Evolutionary conservation across 2,329 filamentous ascomycete genomes (phyloP).

Genomic region (Apiospora arundinis): DNA sequence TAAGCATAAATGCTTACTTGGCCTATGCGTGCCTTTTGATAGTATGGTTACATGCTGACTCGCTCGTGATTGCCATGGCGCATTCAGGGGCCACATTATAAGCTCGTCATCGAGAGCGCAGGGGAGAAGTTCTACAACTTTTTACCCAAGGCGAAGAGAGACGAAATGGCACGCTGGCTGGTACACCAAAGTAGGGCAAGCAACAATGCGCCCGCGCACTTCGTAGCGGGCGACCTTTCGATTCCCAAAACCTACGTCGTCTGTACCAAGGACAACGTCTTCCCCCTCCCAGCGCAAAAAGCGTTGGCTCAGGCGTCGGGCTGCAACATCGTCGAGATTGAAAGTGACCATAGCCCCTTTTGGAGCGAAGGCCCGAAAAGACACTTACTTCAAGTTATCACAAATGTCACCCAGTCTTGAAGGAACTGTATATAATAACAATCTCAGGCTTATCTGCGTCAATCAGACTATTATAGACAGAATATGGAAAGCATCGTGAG

Average conservation of each 20-base stretch:
- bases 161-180: background rate
- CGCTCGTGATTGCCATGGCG: background rate
- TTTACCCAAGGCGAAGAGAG: slow-evolving; percentile 5
- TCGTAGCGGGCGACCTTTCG: slow-evolving; percentile 32
- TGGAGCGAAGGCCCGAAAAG: slow-evolving; percentile 22
- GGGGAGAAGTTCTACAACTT: slow-evolving; percentile 21
- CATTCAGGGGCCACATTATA: background rate
- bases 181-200: slow-evolving; percentile 30
- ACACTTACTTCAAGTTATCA: slow-evolving; percentile 18
- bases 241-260: slow-evolving; percentile 37
- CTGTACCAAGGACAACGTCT: slow-evolving; percentile 31
- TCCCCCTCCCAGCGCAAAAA: slow-evolving; percentile 30
- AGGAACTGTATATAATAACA: too few relatives aligned
- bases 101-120: slow-evolving; percentile 1
- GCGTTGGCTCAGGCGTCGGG: slow-evolving; percentile 30
- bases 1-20: background rate
- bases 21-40: background rate
- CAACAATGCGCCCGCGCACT: slow-evolving; percentile 27
- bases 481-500: too few relatives aligned
- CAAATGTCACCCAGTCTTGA: background rate
- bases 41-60: background rate
- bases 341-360: slow-evolving; percentile 33
- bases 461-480: background rate
- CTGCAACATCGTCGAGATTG: slow-evolving; percentile 30
- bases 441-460: background rate